phyloP scores from a whole-genome alignment of 1,284 basidiomycete genomes.

The Ceratobasidium sp. region DNA sequence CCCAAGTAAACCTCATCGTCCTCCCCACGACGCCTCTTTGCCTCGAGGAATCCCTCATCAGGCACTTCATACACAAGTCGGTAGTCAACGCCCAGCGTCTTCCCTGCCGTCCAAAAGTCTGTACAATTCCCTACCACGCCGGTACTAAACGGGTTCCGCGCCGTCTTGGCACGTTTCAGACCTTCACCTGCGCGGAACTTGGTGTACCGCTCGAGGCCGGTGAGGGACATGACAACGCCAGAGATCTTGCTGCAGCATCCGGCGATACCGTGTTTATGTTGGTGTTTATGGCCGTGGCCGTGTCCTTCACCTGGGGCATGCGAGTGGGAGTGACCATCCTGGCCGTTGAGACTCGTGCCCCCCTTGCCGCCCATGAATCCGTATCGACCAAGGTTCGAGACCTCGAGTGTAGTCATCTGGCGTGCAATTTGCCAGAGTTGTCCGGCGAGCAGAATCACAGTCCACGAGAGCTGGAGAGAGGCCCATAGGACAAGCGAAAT shows the following conservation, averaged over 20 bases:
- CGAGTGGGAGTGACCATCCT: conserved; percentile 59
- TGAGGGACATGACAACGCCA: conserved; percentile 85
- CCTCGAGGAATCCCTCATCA: conserved; percentile 80
- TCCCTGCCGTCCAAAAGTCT: conserved; percentile 94
- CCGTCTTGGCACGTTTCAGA: conserved; percentile 71
- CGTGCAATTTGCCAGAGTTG: conserved; percentile 93
- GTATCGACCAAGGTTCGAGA: conserved; percentile 93
- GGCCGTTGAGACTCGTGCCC: conserved; percentile 74
- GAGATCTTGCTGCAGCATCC: conserved; percentile 57
- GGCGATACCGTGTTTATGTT: conserved; percentile 50
- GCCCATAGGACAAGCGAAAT: conserved; percentile 86
- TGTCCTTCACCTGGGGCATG: conserved; percentile 55
- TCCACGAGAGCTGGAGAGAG: conserved; percentile 94
- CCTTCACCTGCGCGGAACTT: conserved; percentile 88
- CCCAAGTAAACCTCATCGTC: conserved; percentile 44
- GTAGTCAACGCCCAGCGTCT: conserved; percentile 90
- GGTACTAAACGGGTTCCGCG: conserved; percentile 91
- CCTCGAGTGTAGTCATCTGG: conserved; percentile 97
- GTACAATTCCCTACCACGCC: conserved; percentile 88
- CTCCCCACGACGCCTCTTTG: conserved; percentile 56
- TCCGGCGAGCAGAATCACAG: conserved; percentile 82
- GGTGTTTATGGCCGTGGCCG: conserved; percentile 56
- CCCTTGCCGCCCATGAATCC: conserved; percentile 96
- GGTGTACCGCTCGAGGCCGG: conserved; percentile 95
- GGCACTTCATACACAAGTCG: conserved; percentile 91